Evolutionary conservation across 2,329 filamentous ascomycete genomes (phyloP).

Genomic region (Arthrobotrys pseudoclavata): DNA sequence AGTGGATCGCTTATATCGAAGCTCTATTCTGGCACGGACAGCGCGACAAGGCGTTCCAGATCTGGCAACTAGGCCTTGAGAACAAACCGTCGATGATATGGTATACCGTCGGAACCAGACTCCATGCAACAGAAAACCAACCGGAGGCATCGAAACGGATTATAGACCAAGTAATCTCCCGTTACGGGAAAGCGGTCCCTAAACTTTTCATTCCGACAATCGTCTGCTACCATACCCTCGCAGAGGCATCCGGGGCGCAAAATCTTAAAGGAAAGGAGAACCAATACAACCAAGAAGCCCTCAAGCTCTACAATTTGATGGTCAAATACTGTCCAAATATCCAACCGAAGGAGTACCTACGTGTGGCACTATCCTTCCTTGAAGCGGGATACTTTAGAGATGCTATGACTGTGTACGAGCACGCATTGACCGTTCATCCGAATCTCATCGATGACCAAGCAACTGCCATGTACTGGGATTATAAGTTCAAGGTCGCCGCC

Average conservation of each 20-base stretch:
- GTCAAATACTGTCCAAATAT: conserved; percentile 42
- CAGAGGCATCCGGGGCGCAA: conserved; percentile 36
- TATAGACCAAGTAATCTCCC: conserved; percentile 34
- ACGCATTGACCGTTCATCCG: conserved; percentile 37
- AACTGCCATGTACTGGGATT: conserved; percentile 50
- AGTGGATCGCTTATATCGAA: conserved; percentile 54
- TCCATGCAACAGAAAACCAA: conserved; percentile 54
- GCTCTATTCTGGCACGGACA: conserved; percentile 54
- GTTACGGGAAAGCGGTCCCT: conserved; percentile 27
- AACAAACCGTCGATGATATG: conserved; percentile 43
- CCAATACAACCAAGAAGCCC: conserved; percentile 45
- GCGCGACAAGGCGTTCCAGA: conserved; percentile 45
- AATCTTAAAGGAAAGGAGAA: conserved; percentile 41
- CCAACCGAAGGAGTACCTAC: conserved; percentile 46
- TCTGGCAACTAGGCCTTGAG: conserved; percentile 40
- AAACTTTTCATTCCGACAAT: conserved; percentile 52
- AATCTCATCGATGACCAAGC: conserved; percentile 48
- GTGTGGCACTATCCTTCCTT: conserved; percentile 51
- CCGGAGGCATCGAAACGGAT: conserved; percentile 40
- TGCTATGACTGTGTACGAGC: conserved; percentile 48
- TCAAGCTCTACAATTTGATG: conserved; percentile 45
- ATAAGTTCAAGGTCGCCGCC: conserved; percentile 40
- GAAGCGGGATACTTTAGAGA: conserved; percentile 48
- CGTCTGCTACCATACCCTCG: conserved; percentile 50
- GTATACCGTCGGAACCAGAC: conserved; percentile 46